Evolutionary conservation across 345 rosid species (phyloP).

Genomic region (Stellera chamaejasme): DNA sequence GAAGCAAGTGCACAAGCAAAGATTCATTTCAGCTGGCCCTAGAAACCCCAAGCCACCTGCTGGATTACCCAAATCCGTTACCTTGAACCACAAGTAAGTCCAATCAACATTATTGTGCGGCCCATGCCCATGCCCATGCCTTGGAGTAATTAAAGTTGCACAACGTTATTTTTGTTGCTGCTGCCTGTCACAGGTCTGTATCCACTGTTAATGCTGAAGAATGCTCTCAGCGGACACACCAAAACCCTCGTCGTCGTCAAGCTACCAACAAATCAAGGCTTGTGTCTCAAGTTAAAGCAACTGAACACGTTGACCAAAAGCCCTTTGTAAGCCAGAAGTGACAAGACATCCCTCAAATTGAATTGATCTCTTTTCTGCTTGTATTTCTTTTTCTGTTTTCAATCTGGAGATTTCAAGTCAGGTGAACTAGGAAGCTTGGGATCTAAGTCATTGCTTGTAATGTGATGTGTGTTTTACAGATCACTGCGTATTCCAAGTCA

Average conservation of each 20-base stretch:
- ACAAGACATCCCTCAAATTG: too few species aligned
- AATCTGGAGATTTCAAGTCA: not conserved
- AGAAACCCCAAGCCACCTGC: slow-evolving; percentile 6
- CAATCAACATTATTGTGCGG: not conserved
- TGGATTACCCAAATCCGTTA: slow-evolving; percentile 10
- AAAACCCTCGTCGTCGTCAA: not conserved
- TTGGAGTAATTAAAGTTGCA: not conserved
- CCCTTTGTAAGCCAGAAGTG: slow-evolving; percentile 1
- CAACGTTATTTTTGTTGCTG: not conserved
- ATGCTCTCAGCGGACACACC: not conserved
- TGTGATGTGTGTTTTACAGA: slow-evolving; percentile 6
- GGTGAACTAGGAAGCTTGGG: slow-evolving; percentile 6
- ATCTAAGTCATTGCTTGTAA: not conserved
- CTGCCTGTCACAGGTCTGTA: slow-evolving; percentile 18
- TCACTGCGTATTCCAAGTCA: slow-evolving; percentile 9
- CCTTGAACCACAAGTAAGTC: slow-evolving; percentile 22
- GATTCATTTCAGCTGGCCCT: slow-evolving; percentile 15
- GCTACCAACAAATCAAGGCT: slow-evolving; percentile 7
- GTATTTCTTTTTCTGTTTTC: too few species aligned
- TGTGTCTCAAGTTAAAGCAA: slow-evolving; percentile 4
- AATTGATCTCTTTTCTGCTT: too few species aligned
- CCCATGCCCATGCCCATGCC: not conserved
- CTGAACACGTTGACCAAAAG: slow-evolving; percentile 7
- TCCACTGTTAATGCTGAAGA: not conserved
- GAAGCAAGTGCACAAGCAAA: slow-evolving; percentile 8